A percentile compares a stretch with the other conserved stretches of the same genome.
Conservation (phyloP, 768 basidiomycete species). For the Amanita fuliginea region DNA sequence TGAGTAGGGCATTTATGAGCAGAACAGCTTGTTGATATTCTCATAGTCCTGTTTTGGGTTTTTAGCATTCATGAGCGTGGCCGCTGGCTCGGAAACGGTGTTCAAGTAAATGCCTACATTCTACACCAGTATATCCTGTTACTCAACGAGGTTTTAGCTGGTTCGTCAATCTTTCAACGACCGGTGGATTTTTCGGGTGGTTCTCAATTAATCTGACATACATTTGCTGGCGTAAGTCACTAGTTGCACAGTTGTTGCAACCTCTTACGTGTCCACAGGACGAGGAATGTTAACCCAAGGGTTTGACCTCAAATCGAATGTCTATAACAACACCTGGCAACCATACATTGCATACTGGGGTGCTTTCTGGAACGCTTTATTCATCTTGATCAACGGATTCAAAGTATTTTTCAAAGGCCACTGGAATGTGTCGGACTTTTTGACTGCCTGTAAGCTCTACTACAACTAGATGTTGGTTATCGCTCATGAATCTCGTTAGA, state of each 20-base stretch:
- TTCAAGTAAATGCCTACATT: slow-evolving; percentile 31
- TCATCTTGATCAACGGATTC: slow-evolving; percentile 42
- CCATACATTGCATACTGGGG: slow-evolving; percentile 67
- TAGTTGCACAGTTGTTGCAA: slow-evolving; percentile 9
- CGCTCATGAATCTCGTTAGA: slow-evolving; percentile 16
- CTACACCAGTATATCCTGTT: not conserved
- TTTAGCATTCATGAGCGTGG: slow-evolving; percentile 58
- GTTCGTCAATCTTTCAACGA: slow-evolving; percentile 60
- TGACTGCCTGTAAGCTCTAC: slow-evolving; percentile 27
- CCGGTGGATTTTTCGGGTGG: slow-evolving; percentile 64
- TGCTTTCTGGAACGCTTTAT: slow-evolving; percentile 49
- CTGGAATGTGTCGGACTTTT: slow-evolving; percentile 42
- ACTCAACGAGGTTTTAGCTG: slow-evolving; percentile 27
- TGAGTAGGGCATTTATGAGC: slow-evolving; percentile 11
- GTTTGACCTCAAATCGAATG: slow-evolving; percentile 45
- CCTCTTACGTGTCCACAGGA: slow-evolving; percentile 20
- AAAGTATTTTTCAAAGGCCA: slow-evolving; percentile 44
- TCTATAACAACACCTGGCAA: slow-evolving; percentile 51
- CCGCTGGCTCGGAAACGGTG: slow-evolving; percentile 41
- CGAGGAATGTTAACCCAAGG: slow-evolving; percentile 58
- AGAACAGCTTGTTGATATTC: not conserved
- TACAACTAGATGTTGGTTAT: not conserved
- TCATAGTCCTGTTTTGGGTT: slow-evolving; percentile 29
- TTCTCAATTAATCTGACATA: slow-evolving; percentile 61
- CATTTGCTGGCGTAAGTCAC: slow-evolving; percentile 50